Evolutionary conservation across 2,329 filamentous ascomycete genomes (phyloP).

Genomic region (Cadophora sp.): DNA sequence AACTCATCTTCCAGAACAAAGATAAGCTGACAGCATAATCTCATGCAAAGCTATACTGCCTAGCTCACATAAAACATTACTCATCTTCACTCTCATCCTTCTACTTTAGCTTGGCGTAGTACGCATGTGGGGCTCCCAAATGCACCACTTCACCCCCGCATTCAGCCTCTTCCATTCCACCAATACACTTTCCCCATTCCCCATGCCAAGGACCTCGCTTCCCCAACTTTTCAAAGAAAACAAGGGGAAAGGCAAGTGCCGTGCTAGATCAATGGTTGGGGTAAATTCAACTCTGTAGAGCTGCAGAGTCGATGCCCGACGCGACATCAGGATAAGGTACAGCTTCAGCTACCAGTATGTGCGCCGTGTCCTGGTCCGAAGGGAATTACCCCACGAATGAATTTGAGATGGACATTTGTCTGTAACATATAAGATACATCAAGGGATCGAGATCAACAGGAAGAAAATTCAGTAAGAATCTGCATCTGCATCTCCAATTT

Average conservation of each 20-base stretch:
- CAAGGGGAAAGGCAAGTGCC: background rate
- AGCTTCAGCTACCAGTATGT: background rate
- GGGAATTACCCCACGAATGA: constrained; percentile 6
- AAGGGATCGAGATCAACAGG: background rate
- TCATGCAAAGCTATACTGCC: background rate
- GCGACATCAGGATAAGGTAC: background rate
- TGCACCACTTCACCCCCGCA: background rate
- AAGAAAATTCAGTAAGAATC: background rate
- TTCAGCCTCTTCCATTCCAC: background rate
- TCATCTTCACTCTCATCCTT: background rate
- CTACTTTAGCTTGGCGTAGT: too few relatives aligned
- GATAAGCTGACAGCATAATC: background rate
- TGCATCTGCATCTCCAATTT: background rate
- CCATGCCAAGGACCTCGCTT: background rate
- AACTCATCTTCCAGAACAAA: background rate
- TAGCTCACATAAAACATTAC: too few relatives aligned
- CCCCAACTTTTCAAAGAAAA: background rate
- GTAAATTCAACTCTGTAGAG: background rate
- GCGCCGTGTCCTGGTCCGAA: background rate
- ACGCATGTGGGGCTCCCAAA: background rate
- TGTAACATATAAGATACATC: constrained; percentile 4
- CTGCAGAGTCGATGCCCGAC: background rate
- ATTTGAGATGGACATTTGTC: background rate
- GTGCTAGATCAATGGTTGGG: background rate
- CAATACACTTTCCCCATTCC: background rate